A percentile compares a stretch with the other conserved stretches of the same genome.
Evolutionary conservation across 257 asterid species (phyloP).

Genomic region (Lycium barbarum): DNA sequence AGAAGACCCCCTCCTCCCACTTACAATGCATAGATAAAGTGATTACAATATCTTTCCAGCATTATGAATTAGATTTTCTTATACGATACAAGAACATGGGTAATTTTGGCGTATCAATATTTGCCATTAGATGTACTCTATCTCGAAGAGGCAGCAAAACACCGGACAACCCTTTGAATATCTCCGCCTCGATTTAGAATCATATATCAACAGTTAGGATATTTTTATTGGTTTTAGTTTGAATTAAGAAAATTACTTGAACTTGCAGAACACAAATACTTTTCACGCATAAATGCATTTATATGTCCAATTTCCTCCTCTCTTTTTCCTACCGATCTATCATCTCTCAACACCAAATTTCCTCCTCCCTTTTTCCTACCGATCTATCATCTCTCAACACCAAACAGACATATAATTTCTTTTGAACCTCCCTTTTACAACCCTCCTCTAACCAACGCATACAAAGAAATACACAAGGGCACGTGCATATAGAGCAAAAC

Average conservation of each 20-base stretch:
- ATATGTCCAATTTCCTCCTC: slow-evolving; percentile 18
- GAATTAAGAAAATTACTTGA: slow-evolving; percentile 16
- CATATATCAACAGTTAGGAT: neutral
- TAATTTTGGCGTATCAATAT: slow-evolving; percentile 14
- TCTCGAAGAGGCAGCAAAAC: neutral
- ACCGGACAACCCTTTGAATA: neutral
- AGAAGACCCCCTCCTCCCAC: neutral
- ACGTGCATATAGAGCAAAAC: neutral
- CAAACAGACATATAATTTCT: slow-evolving; percentile 14
- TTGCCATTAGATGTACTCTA: neutral
- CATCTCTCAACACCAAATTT: neutral
- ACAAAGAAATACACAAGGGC: neutral
- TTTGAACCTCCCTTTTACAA: neutral
- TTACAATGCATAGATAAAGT: neutral
- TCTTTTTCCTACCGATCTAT: slow-evolving; percentile 14
- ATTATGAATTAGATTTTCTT: neutral
- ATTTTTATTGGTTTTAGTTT: neutral
- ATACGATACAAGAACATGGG: neutral
- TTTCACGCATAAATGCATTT: slow-evolving; percentile 18
- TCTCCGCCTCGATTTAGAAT: neutral
- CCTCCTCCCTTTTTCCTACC: slow-evolving; percentile 23
- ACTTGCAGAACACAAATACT: neutral
- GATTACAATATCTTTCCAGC: neutral
- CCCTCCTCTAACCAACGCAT: neutral
- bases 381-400: neutral